These are phyloP conservation scores for Saccharum officinarum DNA, from an alignment of 176 grass and related monocot species.

Conservation along the genomic window DNA sequence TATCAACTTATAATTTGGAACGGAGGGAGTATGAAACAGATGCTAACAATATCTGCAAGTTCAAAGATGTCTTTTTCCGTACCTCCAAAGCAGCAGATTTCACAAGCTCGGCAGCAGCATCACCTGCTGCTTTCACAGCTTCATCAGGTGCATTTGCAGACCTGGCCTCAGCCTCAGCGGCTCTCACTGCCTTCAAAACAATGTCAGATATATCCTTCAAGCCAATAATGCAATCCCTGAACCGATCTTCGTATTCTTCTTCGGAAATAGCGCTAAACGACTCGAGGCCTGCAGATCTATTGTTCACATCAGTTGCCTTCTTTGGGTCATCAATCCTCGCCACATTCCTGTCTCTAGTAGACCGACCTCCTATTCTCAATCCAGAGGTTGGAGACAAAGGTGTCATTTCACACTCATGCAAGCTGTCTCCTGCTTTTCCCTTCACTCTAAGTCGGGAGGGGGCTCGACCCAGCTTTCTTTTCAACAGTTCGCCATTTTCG, in stretches of 20 bases:
- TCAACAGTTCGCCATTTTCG: conserved; percentile 56
- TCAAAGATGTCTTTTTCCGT: conserved; percentile 21
- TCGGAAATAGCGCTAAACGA: conserved; percentile 26
- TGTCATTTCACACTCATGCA: conserved; percentile 55
- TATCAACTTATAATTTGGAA: no score
- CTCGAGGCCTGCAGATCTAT: conserved; percentile 30
- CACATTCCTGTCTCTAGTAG: conserved; percentile 46
- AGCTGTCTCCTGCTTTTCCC: conserved; percentile 58
- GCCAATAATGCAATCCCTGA: conserved; percentile 85
- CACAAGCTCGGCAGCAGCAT: conserved; percentile 98
- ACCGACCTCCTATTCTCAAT: conserved; percentile 34
- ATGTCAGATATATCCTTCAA: conserved; percentile 93
- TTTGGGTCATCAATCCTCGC: conserved; percentile 50
- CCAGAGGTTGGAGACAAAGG: conserved; percentile 58
- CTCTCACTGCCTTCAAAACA: conserved; percentile 85
- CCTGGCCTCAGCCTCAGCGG: conserved; percentile 87
- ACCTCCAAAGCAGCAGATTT: conserved; percentile 90
- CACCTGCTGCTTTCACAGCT: conserved; percentile 92
- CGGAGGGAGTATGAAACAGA: not conserved
- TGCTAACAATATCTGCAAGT: not conserved
- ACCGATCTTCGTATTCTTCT: conserved; percentile 79
- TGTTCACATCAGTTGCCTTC: conserved; percentile 46
- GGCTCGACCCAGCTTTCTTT: conserved; percentile 42
- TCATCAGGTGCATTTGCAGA: conserved; percentile 77
- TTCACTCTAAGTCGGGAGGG: conserved; percentile 57